Conservation (phyloP, 2,329 filamentous ascomycete genomes). For the Aciculosporium take region DNA sequence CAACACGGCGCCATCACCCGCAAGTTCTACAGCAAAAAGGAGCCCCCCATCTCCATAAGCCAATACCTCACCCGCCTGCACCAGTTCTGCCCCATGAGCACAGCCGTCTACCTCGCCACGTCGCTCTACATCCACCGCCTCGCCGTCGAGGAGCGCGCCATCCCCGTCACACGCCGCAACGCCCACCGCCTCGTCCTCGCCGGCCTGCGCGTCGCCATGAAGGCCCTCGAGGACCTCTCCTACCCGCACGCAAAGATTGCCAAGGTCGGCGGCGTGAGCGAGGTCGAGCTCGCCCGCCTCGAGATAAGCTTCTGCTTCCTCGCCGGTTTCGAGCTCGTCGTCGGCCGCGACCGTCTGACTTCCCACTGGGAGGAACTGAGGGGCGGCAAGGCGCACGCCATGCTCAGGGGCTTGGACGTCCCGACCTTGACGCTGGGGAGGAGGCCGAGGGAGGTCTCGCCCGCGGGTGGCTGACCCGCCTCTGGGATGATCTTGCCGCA, state of each 20-base stretch:
- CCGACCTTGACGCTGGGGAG: constrained; percentile 16
- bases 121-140: constrained; percentile 78
- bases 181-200: constrained; percentile 77
- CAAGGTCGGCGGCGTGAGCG: constrained; percentile 76
- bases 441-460: constrained; percentile 6
- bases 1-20: constrained; percentile 78
- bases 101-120: constrained; percentile 81
- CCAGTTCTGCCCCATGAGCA: constrained; percentile 83
- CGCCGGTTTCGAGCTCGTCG: constrained; percentile 69
- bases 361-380: constrained; percentile 21
- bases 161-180: constrained; percentile 71
- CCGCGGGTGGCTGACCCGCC: constrained; percentile 3
- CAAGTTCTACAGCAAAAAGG: constrained; percentile 83
- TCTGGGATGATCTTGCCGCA: too few species aligned
- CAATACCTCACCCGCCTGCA: constrained; percentile 82
- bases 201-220: constrained; percentile 77
- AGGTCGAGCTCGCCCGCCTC: constrained; percentile 63
- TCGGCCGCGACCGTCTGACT: constrained; percentile 18
- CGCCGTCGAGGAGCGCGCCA: constrained; percentile 59
- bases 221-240: constrained; percentile 82
- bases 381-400: constrained; percentile 14
- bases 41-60: constrained; percentile 68
- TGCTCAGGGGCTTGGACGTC: constrained; percentile 14
- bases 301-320: constrained; percentile 86
- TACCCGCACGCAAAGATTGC: constrained; percentile 76